Percentiles rank a stretch among this genome's conserved stretches.
Evolutionary conservation across 2,329 filamentous ascomycete species (phyloP).

Genomic region (Penicillium sp.): DNA sequence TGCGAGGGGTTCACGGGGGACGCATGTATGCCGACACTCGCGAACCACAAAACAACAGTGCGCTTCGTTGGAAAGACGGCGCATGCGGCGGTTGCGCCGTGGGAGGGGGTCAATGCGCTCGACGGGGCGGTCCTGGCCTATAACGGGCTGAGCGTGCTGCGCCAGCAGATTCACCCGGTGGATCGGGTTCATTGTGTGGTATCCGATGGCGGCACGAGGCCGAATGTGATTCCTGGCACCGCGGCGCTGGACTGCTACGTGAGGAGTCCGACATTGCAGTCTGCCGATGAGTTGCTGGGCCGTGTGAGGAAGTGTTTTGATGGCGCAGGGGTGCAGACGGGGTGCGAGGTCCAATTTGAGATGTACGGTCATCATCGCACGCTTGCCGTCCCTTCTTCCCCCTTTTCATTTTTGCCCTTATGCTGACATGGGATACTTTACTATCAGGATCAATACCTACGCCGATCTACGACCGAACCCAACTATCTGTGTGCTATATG

Average conservation of each 20-base stretch:
- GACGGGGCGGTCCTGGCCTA: conserved; percentile 59
- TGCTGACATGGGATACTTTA: too few species aligned
- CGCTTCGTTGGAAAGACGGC: conserved; percentile 57
- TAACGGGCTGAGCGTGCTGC: conserved; percentile 54
- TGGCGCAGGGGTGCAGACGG: conserved; percentile 42
- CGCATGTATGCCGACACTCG: conserved; percentile 32
- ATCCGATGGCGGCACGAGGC: conserved; percentile 56
- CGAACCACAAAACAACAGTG: conserved; percentile 37
- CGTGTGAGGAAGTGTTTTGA: conserved; percentile 42
- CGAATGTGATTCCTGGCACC: conserved; percentile 62
- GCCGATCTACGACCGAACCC: conserved; percentile 53
- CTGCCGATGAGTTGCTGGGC: conserved; percentile 40
- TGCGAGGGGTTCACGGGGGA: conserved; percentile 17
- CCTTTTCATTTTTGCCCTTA: too few species aligned
- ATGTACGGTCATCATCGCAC: too few species aligned
- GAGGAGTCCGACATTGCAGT: conserved; percentile 49
- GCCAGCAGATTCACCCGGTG: conserved; percentile 61
- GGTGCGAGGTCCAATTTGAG: conserved; percentile 37
- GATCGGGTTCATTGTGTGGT: conserved; percentile 61
- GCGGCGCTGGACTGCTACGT: conserved; percentile 53
- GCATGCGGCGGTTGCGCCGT: conserved; percentile 62
- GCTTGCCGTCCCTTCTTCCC: too few species aligned
- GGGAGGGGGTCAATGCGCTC: conserved; percentile 64
- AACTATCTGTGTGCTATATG: conserved; percentile 52
- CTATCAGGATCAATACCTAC: conserved; percentile 43